A percentile compares a stretch with the other conserved stretches of the same genome.
phyloP scores from a whole-genome alignment of 371 early-diverging fungal species.

The Blyttiomyces sp. region DNA sequence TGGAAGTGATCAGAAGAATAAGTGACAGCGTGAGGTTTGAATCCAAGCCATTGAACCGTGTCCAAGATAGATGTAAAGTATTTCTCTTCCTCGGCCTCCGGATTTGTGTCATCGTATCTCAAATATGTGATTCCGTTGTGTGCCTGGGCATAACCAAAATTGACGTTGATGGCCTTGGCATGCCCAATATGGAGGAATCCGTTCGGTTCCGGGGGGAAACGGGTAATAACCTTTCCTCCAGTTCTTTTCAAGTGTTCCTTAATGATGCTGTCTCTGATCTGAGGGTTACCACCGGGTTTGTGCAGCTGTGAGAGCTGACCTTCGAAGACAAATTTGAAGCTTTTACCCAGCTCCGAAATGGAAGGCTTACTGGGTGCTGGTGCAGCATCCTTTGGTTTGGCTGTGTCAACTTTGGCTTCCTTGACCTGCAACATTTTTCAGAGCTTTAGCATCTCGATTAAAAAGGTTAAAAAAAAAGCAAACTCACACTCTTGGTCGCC shows the following conservation, averaged over 20 bases:
- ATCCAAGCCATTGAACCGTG: conserved; percentile 97
- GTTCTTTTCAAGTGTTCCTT: conserved; percentile 92
- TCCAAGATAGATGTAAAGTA: conserved; percentile 97
- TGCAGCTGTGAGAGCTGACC: conserved; percentile 93
- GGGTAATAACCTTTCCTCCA: conserved; percentile 92
- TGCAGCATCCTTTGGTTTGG: conserved; percentile 13
- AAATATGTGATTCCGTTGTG: conserved; percentile 92
- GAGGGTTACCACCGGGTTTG: conserved; percentile 97
- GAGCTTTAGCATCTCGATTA: conserved; percentile 27
- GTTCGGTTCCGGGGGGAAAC: conserved; percentile 99
- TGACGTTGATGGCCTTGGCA: conserved; percentile 99
- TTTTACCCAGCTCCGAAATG: conserved; percentile 47
- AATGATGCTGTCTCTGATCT: conserved; percentile 90
- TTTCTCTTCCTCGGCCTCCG: conserved; percentile 95
- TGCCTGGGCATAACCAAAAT: conserved; percentile 96
- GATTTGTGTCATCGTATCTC: conserved; percentile 99
- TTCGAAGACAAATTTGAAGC: conserved; percentile 62
- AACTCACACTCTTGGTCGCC: conserved; percentile 21
- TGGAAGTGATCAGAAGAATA: conserved; percentile 98
- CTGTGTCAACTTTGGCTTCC: conserved; percentile 18
- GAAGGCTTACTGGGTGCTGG: conserved; percentile 14
- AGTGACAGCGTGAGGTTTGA: conserved; percentile 89
- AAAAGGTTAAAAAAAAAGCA: neutral
- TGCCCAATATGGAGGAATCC: conserved; percentile 99
- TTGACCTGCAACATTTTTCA: conserved; percentile 43